phyloP scores from a whole-genome alignment of 495 filamentous ascomycete species.

The Podospora appendiculata region DNA sequence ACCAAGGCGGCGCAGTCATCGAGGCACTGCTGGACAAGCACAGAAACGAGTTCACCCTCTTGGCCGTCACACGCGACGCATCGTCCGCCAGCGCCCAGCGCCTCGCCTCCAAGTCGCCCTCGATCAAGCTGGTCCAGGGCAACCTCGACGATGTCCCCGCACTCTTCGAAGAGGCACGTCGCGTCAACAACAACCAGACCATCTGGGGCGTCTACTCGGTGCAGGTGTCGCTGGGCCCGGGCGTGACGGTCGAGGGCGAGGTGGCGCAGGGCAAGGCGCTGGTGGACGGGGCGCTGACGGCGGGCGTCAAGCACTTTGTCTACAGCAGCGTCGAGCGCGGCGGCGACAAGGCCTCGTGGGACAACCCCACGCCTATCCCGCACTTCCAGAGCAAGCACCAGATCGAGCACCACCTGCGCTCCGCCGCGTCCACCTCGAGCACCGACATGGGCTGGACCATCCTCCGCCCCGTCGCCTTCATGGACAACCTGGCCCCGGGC shows the following conservation, averaged over 20 bases:
- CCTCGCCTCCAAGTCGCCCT: conserved; percentile 33
- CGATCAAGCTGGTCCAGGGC: conserved; percentile 50
- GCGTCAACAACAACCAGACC: conserved; percentile 16
- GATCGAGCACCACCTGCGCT: conserved; percentile 56
- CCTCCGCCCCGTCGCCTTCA: conserved; percentile 58
- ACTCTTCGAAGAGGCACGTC: conserved; percentile 44
- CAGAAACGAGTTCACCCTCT: conserved; percentile 35
- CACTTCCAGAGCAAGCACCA: conserved; percentile 61
- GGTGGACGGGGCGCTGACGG: conserved; percentile 50
- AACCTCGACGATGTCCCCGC: conserved; percentile 45
- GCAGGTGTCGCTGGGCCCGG: conserved; percentile 37
- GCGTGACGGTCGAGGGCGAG: conserved; percentile 45
- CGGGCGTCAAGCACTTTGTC: conserved; percentile 57
- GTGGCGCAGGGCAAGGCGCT: conserved; percentile 54
- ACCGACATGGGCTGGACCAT: conserved; percentile 51
- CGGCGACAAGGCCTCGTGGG: conserved; percentile 43
- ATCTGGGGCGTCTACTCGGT: conserved; percentile 32
- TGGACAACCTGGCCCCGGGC: conserved; percentile 54
- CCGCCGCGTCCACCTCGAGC: conserved; percentile 15
- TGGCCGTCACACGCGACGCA: conserved; percentile 56
- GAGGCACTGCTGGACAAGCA: conserved; percentile 31
- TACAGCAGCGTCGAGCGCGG: conserved; percentile 66
- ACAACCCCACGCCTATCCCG: conserved; percentile 53
- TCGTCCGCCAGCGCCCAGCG: conserved; percentile 39
- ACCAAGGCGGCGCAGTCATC: conserved; percentile 57